These are phyloP conservation scores for Cytospora paraplurivora DNA, from an alignment of 2,329 filamentous ascomycete species.

Conservation along the genomic window DNA sequence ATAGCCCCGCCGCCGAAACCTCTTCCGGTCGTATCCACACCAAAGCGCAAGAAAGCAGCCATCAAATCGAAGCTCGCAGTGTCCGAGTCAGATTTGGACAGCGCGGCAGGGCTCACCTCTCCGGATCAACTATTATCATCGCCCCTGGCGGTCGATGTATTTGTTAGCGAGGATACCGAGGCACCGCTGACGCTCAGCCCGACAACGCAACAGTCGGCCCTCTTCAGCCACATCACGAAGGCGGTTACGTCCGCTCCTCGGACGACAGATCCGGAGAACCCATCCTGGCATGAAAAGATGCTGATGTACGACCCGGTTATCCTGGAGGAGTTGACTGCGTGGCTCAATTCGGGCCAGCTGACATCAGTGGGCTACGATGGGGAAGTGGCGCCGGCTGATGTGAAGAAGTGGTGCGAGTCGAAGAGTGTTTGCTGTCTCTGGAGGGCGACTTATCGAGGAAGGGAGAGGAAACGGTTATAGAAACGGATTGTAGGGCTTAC, in stretches of 20 bases:
- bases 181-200: conserved; percentile 44
- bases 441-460: conserved; percentile 58
- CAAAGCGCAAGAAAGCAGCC: conserved; percentile 33
- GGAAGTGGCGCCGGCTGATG: conserved; percentile 64
- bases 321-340: conserved; percentile 79
- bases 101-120: conserved; percentile 36
- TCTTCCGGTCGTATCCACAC: conserved; percentile 34
- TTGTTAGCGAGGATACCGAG: conserved; percentile 49
- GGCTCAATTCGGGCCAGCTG: conserved; percentile 76
- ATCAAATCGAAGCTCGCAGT: conserved; percentile 46
- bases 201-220: conserved; percentile 44
- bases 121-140: conserved; percentile 48
- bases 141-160: conserved; percentile 45
- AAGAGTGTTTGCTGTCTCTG: conserved; percentile 83
- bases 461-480: conserved; percentile 54
- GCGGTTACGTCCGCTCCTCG: conserved; percentile 56
- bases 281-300: conserved; percentile 90
- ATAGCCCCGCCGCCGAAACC: conserved; percentile 30
- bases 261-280: conserved; percentile 50
- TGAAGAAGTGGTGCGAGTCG: conserved; percentile 88
- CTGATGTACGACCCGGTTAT: conserved; percentile 90
- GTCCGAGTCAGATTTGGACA: conserved; percentile 53
- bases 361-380: conserved; percentile 64
- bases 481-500: conserved; percentile 8
- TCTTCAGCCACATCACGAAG: conserved; percentile 57